Conservation (phyloP, 1,284 basidiomycete species). For the Ceratobasidium sp. region DNA sequence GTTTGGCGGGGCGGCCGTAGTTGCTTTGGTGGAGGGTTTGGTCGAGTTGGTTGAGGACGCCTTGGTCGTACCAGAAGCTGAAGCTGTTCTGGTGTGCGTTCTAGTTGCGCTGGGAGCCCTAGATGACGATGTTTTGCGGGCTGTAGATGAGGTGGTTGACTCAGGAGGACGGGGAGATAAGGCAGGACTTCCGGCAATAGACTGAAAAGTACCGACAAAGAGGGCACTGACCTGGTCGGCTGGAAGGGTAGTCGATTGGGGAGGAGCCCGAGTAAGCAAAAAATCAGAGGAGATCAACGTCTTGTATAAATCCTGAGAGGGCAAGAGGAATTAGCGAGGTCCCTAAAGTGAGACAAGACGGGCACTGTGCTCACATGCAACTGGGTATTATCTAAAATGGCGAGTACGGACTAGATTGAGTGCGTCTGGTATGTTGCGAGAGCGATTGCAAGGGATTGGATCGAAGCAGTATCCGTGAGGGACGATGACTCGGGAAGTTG, state of each 20-base stretch:
- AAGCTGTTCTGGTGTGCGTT: slow-evolving; percentile 14
- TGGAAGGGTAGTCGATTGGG: slow-evolving; percentile 9
- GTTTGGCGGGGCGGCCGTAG: not conserved
- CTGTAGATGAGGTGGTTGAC: not conserved
- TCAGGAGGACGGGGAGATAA: slow-evolving; percentile 13
- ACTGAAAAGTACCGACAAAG: slow-evolving; percentile 30
- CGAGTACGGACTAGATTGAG: slow-evolving; percentile 24
- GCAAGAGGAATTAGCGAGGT: not conserved
- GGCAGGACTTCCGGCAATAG: slow-evolving; percentile 23
- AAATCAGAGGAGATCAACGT: slow-evolving; percentile 26
- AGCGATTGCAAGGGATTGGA: slow-evolving; percentile 25
- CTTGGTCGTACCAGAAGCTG: slow-evolving; percentile 10
- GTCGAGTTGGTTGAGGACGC: not conserved
- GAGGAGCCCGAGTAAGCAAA: slow-evolving; percentile 27
- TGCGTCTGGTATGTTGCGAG: slow-evolving; percentile 39
- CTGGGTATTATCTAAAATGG: slow-evolving; percentile 22
- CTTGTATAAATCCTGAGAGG: slow-evolving; percentile 21
- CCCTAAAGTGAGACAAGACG: too few relatives aligned
- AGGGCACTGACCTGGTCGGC: slow-evolving; percentile 30
- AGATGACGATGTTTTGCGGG: slow-evolving; percentile 39
- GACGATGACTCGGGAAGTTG: slow-evolving; percentile 20
- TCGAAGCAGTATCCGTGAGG: not conserved
- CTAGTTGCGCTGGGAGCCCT: slow-evolving; percentile 36
- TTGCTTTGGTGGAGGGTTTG: slow-evolving; percentile 22
- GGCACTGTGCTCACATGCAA: not conserved